Evolutionary conservation across 2,329 filamentous ascomycete species (phyloP).

Genomic region (Ophiostoma sp.): DNA sequence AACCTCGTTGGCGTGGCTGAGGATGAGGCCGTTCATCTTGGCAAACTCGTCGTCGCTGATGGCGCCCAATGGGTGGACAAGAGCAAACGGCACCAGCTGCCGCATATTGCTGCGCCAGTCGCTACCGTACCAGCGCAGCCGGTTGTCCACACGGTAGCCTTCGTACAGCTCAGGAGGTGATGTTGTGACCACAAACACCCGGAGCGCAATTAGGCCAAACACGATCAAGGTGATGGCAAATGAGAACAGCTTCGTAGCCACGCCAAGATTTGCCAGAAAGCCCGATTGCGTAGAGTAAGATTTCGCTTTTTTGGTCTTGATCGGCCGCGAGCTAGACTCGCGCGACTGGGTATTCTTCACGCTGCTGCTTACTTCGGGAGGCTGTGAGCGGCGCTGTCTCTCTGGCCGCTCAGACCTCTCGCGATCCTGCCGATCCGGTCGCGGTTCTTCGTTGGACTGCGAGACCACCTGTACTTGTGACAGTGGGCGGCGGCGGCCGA

Average conservation of each 20-base stretch:
- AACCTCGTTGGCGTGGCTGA: constrained; percentile 28
- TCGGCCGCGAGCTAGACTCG: background rate
- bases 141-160: constrained; percentile 27
- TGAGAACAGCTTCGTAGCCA: constrained; percentile 16
- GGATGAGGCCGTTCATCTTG: constrained; percentile 28
- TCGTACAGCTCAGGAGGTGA: constrained; percentile 25
- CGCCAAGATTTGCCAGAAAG: background rate
- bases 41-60: constrained; percentile 28
- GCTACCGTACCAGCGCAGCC: constrained; percentile 27
- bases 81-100: constrained; percentile 27
- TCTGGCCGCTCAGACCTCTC: constrained; percentile 3
- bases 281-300: background rate
- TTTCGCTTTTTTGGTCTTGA: background rate
- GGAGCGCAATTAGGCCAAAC: constrained; percentile 22
- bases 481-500: constrained; percentile 15
- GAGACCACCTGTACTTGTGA: background rate
- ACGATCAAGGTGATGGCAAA: constrained; percentile 24
- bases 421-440: background rate
- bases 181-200: constrained; percentile 25
- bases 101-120: constrained; percentile 28
- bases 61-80: constrained; percentile 27
- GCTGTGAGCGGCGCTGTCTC: constrained; percentile 6
- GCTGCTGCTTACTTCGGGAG: background rate
- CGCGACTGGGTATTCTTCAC: constrained; percentile 3
- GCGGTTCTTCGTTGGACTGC: background rate